Conservation (phyloP, 108 stramenopile genomes). For the Cyclostephanos tholiformis region DNA sequence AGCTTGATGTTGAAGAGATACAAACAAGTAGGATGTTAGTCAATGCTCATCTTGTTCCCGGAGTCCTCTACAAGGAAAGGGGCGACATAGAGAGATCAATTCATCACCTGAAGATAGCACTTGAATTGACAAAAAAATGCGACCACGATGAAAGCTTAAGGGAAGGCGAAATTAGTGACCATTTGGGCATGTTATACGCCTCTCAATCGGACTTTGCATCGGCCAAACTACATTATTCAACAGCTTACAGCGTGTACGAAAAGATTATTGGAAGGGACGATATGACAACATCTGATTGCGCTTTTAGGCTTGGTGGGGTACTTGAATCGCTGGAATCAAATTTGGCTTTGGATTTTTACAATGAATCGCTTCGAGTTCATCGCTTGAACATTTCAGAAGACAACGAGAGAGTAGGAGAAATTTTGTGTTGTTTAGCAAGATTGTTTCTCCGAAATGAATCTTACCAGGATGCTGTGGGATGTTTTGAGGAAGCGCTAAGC, state of each 20-base stretch:
- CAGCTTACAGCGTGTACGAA: conserved; percentile 45
- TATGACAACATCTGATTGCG: conserved; percentile 41
- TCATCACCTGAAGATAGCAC: conserved; percentile 34
- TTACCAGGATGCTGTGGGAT: conserved; percentile 32
- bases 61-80: conserved; percentile 32
- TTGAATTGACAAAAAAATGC: conserved; percentile 27
- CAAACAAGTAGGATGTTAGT: conserved; percentile 24
- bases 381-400: conserved; percentile 36
- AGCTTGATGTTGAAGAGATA: conserved; percentile 18
- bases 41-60: conserved; percentile 34
- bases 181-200: conserved; percentile 48
- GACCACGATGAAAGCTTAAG: conserved; percentile 5
- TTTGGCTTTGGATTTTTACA: conserved; percentile 45
- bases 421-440: conserved; percentile 44
- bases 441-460: conserved; percentile 11
- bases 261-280: conserved; percentile 39
- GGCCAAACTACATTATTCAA: conserved; percentile 41
- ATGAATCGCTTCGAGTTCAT: conserved; percentile 45
- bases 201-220: conserved; percentile 23
- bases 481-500: conserved; percentile 41
- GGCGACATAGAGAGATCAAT: conserved; percentile 30
- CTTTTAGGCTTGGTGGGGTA: conserved; percentile 35
- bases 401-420: conserved; percentile 32
- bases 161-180: conserved; percentile 36
- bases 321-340: conserved; percentile 37